Evolutionary conservation across 139 green algal species (phyloP).

Genomic region (Picochlorum costavermella): DNA sequence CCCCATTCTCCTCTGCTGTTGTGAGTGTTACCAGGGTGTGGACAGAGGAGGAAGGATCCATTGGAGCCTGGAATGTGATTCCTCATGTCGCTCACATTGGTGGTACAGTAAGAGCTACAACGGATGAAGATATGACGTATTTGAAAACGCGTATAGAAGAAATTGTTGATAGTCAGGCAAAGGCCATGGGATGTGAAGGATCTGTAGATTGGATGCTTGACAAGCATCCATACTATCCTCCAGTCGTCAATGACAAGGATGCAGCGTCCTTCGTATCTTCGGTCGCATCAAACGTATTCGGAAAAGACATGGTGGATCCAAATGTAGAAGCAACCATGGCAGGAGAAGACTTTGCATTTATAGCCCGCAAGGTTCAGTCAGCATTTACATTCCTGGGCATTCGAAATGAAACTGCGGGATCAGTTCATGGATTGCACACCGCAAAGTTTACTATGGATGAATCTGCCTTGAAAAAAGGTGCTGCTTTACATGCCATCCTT

Average conservation of each 20-base stretch:
- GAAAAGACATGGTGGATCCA: constrained; percentile 2
- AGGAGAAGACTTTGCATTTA: constrained; percentile 83
- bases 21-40: constrained; percentile 67
- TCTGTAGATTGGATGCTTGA: constrained; percentile 58
- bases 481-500: constrained; percentile 59
- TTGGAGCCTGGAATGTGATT: constrained; percentile 74
- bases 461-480: constrained; percentile 51
- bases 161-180: constrained; percentile 34
- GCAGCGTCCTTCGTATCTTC: constrained; percentile 40
- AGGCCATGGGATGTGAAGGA: constrained; percentile 52
- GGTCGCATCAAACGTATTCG: constrained; percentile 41
- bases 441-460: constrained; percentile 71
- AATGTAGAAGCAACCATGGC: constrained; percentile 52
- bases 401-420: constrained; percentile 55
- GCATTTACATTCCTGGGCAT: constrained; percentile 77
- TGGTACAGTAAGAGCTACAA: constrained; percentile 59
- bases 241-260: constrained; percentile 63
- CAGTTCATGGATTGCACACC: constrained; percentile 61
- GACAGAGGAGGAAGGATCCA: constrained; percentile 34
- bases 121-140: constrained; percentile 24
- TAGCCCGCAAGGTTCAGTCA: constrained; percentile 37
- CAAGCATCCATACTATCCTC: constrained; percentile 62
- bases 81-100: constrained; percentile 53
- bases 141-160: constrained; percentile 38
- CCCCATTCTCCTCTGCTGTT: constrained; percentile 71